Conservation (phyloP, 2,329 filamentous ascomycete species). For the Trichoderma brevicompactum region DNA sequence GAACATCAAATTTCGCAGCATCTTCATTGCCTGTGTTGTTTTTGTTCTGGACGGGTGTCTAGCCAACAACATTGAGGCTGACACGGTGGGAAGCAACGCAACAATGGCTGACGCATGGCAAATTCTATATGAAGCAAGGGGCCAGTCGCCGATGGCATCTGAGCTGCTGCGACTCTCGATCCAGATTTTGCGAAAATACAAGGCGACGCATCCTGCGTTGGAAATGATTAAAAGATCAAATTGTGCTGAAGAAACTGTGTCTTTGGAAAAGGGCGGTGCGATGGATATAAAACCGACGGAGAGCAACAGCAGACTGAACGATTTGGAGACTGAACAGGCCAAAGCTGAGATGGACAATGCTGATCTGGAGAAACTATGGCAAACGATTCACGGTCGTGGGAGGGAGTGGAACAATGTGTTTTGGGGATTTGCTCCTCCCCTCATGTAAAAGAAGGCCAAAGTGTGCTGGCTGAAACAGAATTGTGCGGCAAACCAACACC, state of each 20-base stretch:
- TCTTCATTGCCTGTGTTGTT: slow-evolving; percentile 43
- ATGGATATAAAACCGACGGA: not conserved
- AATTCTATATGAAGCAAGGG: slow-evolving; percentile 41
- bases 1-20: slow-evolving; percentile 40
- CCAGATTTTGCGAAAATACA: slow-evolving; percentile 42
- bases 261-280: slow-evolving; percentile 18
- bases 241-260: slow-evolving; percentile 2
- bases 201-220: slow-evolving; percentile 34
- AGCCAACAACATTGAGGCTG: slow-evolving; percentile 30
- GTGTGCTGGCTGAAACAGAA: too few relatives aligned
- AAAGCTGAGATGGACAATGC: slow-evolving; percentile 29
- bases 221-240: slow-evolving; percentile 29
- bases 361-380: slow-evolving; percentile 37
- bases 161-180: slow-evolving; percentile 40
- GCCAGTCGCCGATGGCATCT: slow-evolving; percentile 38
- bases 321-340: slow-evolving; percentile 32
- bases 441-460: slow-evolving; percentile 34
- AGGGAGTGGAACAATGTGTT: slow-evolving; percentile 44
- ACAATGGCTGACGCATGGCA: slow-evolving; percentile 41
- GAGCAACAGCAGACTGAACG: not conserved
- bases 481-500: too few relatives aligned
- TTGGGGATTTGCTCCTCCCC: slow-evolving; percentile 41
- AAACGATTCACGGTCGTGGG: slow-evolving; percentile 34
- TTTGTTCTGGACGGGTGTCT: slow-evolving; percentile 43
- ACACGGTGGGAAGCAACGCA: slow-evolving; percentile 34